phyloP scores from a whole-genome alignment of 2,329 filamentous ascomycete species.

The Fusarium cyanostomum region DNA sequence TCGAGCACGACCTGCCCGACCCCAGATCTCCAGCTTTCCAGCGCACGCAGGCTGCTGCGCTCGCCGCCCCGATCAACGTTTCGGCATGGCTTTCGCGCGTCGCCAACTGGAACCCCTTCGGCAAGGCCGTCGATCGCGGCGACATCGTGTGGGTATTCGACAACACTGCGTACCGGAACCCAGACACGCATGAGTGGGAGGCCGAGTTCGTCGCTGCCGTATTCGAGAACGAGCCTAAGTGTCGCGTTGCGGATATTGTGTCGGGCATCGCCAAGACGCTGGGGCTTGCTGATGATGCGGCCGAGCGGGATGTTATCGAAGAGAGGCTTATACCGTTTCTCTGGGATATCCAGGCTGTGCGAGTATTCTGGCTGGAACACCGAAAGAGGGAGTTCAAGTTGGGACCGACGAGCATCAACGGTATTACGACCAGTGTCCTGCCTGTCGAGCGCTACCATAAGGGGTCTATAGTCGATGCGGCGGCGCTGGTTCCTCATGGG shows the following conservation, averaged over 20 bases:
- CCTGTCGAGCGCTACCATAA: slow-evolving; percentile 58
- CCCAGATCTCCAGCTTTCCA: slow-evolving; percentile 46
- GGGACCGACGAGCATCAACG: slow-evolving; percentile 76
- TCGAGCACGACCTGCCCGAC: slow-evolving; percentile 58
- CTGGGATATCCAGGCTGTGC: slow-evolving; percentile 76
- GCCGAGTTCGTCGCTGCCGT: slow-evolving; percentile 86
- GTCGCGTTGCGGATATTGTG: slow-evolving; percentile 73
- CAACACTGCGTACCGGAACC: slow-evolving; percentile 79
- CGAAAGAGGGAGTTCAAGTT: slow-evolving; percentile 61
- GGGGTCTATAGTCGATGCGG: slow-evolving; percentile 57
- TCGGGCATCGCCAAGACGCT: slow-evolving; percentile 75
- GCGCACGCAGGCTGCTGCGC: slow-evolving; percentile 45
- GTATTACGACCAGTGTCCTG: slow-evolving; percentile 73
- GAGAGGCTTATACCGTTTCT: slow-evolving; percentile 80
- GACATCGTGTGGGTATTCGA: slow-evolving; percentile 91
- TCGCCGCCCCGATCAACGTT: slow-evolving; percentile 42
- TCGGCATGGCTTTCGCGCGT: slow-evolving; percentile 57
- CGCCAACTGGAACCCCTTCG: slow-evolving; percentile 65
- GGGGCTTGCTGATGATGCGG: slow-evolving; percentile 69
- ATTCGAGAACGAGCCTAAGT: slow-evolving; percentile 77
- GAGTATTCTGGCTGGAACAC: slow-evolving; percentile 72
- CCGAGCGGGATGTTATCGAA: slow-evolving; percentile 68
- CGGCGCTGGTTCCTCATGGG: slow-evolving; percentile 61
- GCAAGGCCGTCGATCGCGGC: slow-evolving; percentile 66
- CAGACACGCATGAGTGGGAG: slow-evolving; percentile 68